Conservation (phyloP, 1,139 yeast genomes). For the Hyphopichia pseudoburtonii region DNA sequence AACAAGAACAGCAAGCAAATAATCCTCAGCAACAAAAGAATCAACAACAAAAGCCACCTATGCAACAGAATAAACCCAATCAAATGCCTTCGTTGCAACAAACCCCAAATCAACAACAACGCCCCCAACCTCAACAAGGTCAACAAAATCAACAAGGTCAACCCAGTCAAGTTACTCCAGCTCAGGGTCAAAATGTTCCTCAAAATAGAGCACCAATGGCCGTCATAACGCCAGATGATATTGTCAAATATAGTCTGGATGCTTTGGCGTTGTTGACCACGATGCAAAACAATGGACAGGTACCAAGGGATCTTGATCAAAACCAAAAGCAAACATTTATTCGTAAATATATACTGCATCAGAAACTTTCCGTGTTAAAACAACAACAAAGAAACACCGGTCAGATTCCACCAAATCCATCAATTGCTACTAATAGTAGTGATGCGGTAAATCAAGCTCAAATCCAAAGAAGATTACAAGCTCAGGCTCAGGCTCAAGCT, state of each 20-base stretch:
- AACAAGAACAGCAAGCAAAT: constrained; percentile 14
- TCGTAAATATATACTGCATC: constrained; percentile 41
- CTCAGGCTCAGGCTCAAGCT: constrained; percentile 11
- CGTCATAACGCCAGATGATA: constrained; percentile 43
- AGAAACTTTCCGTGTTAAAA: constrained; percentile 42
- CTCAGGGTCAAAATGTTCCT: constrained; percentile 6
- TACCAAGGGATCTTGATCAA: constrained; percentile 34
- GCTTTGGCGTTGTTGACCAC: constrained; percentile 40
- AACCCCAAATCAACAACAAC: constrained; percentile 11
- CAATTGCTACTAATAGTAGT: constrained; percentile 5
- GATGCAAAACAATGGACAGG: constrained; percentile 40
- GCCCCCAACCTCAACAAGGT: constrained; percentile 11
- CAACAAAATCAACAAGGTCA: constrained; percentile 14
- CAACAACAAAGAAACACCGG: constrained; percentile 27
- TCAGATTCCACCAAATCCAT: constrained; percentile 13
- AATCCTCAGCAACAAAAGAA: constrained; percentile 17
- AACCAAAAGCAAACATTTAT: constrained; percentile 41
- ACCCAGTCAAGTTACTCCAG: constrained; percentile 5
- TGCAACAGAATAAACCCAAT: constrained; percentile 11
- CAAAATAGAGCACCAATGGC: constrained; percentile 33
- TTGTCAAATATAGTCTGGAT: constrained; percentile 40
- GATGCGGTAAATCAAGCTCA: constrained; percentile 9
- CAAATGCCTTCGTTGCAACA: no score
- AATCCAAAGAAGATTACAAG: constrained; percentile 13
- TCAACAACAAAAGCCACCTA: constrained; percentile 14